These are phyloP conservation scores for Acidiella bohemica DNA, from an alignment of 495 filamentous ascomycete genomes.

Conservation along the genomic window DNA sequence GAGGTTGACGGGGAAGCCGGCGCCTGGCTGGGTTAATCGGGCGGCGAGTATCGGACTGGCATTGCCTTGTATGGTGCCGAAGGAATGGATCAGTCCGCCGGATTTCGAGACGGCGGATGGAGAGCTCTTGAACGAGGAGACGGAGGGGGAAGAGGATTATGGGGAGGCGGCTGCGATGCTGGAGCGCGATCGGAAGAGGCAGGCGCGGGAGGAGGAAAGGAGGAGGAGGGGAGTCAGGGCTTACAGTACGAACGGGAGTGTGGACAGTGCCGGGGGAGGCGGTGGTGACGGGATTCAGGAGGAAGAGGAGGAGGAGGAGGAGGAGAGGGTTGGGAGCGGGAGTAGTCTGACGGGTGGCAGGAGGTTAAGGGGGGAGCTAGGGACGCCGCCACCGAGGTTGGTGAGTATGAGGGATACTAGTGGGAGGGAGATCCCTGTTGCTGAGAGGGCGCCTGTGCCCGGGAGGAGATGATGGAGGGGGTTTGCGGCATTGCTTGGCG, in stretches of 20 bases:
- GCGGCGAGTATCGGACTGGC: conserved; percentile 63
- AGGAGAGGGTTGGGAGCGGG: conserved; percentile 2
- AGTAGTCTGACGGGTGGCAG: conserved; percentile 9
- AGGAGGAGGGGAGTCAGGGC: not conserved
- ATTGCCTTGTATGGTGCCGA: conserved; percentile 64
- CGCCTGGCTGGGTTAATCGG: conserved; percentile 62
- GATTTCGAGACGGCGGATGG: conserved; percentile 60
- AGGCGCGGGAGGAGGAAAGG: conserved; percentile 8
- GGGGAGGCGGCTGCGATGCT: conserved; percentile 43
- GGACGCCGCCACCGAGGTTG: conserved; percentile 13
- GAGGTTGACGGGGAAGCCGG: conserved; percentile 47
- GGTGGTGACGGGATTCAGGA: not conserved
- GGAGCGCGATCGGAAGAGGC: conserved; percentile 13
- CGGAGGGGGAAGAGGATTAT: conserved; percentile 34
- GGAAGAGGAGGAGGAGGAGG: not conserved
- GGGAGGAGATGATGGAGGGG: too few species aligned
- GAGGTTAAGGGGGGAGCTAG: conserved; percentile 9
- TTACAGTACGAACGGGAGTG: too few species aligned
- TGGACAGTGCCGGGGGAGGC: not conserved
- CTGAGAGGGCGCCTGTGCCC: conserved; percentile 25
- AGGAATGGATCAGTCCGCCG: conserved; percentile 63
- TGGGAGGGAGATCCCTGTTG: conserved; percentile 20
- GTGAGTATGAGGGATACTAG: conserved; percentile 19
- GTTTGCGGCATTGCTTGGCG: too few species aligned
- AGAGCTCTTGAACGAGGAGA: conserved; percentile 47